Evolutionary conservation across 2,329 filamentous ascomycete genomes (phyloP), one percentile per base, ranked within the genome.

Genomic region (Dothistroma septosporum): DNA sequence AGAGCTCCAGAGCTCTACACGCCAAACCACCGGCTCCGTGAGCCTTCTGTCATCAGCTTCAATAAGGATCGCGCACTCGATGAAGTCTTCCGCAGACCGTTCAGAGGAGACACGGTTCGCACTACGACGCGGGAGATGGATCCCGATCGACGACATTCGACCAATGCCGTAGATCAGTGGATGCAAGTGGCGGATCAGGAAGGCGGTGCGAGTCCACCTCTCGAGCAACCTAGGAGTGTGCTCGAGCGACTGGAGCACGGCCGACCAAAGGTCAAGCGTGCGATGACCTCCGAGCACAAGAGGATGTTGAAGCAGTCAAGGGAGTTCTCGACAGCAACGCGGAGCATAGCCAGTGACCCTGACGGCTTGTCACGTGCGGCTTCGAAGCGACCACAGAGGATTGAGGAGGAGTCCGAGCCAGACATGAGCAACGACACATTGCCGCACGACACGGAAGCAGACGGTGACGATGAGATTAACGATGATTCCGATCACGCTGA

Each of bases 21-120:
- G 69, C 89, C 89, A 72, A 86, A 58, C 9, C 67, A 63, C 47
- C 64, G 69, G 3, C 64, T 70, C 24, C 86, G 91, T 49, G 92
- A 96, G 72, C 92, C 92, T 61, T 97, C 92, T 0, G 86, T 96
- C 56, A 87, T 89, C 37, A 94, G 92, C 0, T 93, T 89, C 69
- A 90, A 93, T 68, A 96, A 97, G 71, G 92, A 97, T 68, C 87
- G 87, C 57, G 92, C 91, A 8, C 78, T 97, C 22, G 93, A 96
- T 66, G 92, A 97, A 71, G 91, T 97, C 0, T 97, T 97, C 73
- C 84, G 91, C 21, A 71, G 77, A 19, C 85, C 86, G 0, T 91
- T 89, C 31, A 74, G 73, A 50, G 87, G 88, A 61, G 80, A 85
- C 54, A 82, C 83, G 8, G 80, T 85, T 2, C 76, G 87, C 57